These are phyloP conservation scores for Geosmithia flava DNA, from an alignment of 2,329 filamentous ascomycete genomes.

Conservation along the genomic window DNA sequence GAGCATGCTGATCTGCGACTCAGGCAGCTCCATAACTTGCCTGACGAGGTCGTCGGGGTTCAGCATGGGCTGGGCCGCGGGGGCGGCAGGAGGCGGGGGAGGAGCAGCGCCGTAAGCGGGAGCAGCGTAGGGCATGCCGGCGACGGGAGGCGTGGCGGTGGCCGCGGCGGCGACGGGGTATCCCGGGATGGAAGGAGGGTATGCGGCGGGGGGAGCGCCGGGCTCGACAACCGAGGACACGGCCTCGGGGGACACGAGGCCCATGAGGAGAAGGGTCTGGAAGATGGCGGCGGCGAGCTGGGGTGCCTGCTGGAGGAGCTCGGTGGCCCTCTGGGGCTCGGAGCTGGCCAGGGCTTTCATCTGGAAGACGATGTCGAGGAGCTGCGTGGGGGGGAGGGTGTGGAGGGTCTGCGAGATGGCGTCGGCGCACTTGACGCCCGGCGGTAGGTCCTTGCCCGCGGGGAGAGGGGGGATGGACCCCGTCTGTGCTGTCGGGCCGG, in stretches of 20 bases:
- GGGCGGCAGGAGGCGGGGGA: slow-evolving; percentile 22
- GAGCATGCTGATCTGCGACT: slow-evolving; percentile 67
- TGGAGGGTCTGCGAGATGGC: slow-evolving; percentile 86
- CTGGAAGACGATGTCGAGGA: slow-evolving; percentile 85
- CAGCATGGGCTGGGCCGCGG: slow-evolving; percentile 23
- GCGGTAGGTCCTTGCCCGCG: slow-evolving; percentile 69
- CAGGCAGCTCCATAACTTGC: slow-evolving; percentile 70
- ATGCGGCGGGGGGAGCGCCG: slow-evolving; percentile 25
- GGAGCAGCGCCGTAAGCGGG: slow-evolving; percentile 22
- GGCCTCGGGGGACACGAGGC: slow-evolving; percentile 75
- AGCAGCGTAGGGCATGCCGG: slow-evolving; percentile 30
- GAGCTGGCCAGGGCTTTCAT: slow-evolving; percentile 83
- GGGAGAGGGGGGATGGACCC: slow-evolving; percentile 68
- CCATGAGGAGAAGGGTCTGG: slow-evolving; percentile 85
- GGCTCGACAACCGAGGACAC: slow-evolving; percentile 70
- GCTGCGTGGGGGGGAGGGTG: slow-evolving; percentile 73
- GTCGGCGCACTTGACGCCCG: slow-evolving; percentile 73
- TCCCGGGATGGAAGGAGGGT: slow-evolving; percentile 18
- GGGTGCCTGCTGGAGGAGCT: slow-evolving; percentile 77
- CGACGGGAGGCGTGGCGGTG: slow-evolving; percentile 36
- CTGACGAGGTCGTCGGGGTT: slow-evolving; percentile 65
- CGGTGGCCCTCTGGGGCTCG: slow-evolving; percentile 73
- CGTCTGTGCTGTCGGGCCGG: slow-evolving; percentile 14
- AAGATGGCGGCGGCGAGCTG: slow-evolving; percentile 93
- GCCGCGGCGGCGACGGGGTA: slow-evolving; percentile 26